These are phyloP conservation scores for Phlyctochytrium bullatum DNA, from an alignment of 192 early-diverging fungal species.

Conservation along the genomic window DNA sequence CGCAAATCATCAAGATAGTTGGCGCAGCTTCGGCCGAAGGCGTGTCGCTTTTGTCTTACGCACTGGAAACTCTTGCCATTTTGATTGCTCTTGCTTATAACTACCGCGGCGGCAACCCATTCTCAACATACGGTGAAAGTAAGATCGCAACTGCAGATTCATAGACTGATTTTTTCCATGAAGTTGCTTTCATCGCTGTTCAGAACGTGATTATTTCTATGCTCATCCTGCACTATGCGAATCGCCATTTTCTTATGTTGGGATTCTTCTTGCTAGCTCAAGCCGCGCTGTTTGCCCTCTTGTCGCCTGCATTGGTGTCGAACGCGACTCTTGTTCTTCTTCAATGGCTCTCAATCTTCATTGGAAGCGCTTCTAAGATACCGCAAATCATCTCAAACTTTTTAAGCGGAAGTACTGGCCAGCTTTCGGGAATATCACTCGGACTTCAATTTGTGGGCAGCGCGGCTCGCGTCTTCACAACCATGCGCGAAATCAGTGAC, in stretches of 20 bases:
- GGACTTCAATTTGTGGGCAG: constrained; percentile 86
- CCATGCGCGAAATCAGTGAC: constrained; percentile 87
- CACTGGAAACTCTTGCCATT: constrained; percentile 82
- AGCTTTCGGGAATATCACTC: constrained; percentile 85
- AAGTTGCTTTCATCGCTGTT: constrained; percentile 70
- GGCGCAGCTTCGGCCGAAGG: constrained; percentile 69
- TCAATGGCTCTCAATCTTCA: constrained; percentile 74
- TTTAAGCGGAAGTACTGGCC: constrained; percentile 80
- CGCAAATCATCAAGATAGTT: constrained; percentile 92
- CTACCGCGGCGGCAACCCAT: constrained; percentile 74
- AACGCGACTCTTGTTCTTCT: constrained; percentile 55
- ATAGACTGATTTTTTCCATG: constrained; percentile 7
- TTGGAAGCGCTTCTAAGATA: constrained; percentile 76
- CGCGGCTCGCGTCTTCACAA: constrained; percentile 87
- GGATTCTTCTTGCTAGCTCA: constrained; percentile 34
- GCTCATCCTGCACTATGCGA: constrained; percentile 39
- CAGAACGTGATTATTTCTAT: constrained; percentile 77
- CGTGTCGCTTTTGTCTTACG: constrained; percentile 71
- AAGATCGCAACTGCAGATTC: constrained; percentile 1
- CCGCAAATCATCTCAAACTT: constrained; percentile 90
- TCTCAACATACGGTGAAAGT: constrained; percentile 78
- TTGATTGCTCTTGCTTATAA: constrained; percentile 83
- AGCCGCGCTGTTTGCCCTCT: constrained; percentile 54
- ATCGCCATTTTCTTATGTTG: constrained; percentile 26
- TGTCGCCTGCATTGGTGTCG: constrained; percentile 44